These are phyloP conservation scores for Klebsormidium nitens DNA, from an alignment of 139 green algal genomes.

Conservation along the genomic window DNA sequence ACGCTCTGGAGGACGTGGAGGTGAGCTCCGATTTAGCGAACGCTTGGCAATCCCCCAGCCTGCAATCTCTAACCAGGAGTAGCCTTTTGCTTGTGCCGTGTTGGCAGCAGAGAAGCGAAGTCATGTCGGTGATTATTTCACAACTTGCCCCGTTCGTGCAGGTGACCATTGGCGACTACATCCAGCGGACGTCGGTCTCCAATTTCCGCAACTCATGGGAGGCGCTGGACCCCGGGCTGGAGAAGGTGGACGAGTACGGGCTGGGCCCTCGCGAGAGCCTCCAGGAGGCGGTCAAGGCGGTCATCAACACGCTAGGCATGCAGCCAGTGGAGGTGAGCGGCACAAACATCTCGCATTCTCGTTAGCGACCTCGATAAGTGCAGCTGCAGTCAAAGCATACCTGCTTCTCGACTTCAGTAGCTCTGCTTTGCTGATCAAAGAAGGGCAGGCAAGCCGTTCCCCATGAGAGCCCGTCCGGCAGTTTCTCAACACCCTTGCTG, in stretches of 20 bases:
- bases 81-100: no score
- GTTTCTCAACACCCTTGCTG: no score
- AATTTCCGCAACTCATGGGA: slow-evolving; percentile 90
- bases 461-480: no score
- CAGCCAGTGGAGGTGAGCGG: slow-evolving; percentile 65
- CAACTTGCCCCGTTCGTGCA: neutral
- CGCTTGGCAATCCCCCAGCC: neutral
- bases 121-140: no score
- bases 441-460: no score
- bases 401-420: no score
- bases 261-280: slow-evolving; percentile 74
- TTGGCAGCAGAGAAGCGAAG: no score
- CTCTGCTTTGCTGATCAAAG: no score
- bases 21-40: slow-evolving; percentile 29
- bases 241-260: slow-evolving; percentile 87
- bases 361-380: no score
- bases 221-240: slow-evolving; percentile 59
- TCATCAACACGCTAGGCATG: slow-evolving; percentile 86
- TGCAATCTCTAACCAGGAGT: no score
- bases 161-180: slow-evolving; percentile 71
- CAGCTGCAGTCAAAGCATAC: no score
- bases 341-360: no score
- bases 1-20: slow-evolving; percentile 91
- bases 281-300: slow-evolving; percentile 85
- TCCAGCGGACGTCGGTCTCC: slow-evolving; percentile 57